phyloP scores from a whole-genome alignment of 2,329 filamentous ascomycete species.

The Sclerotinia sclerotiorum region DNA sequence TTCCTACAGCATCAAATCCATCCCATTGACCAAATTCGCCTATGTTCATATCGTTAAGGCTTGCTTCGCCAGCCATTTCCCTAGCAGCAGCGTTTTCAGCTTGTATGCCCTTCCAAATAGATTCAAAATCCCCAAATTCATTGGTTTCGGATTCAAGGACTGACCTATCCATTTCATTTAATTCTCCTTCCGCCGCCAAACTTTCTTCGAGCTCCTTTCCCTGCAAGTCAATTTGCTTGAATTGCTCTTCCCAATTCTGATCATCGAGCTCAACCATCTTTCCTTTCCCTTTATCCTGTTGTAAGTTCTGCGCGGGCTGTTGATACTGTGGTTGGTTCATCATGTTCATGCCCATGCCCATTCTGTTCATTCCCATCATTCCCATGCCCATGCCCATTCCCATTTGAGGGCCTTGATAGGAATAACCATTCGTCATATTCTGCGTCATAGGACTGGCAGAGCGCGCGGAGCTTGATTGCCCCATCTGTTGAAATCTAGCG shows the following conservation, averaged over 20 bases:
- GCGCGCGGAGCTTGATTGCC: slow-evolving; percentile 52
- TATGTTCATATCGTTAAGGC: slow-evolving; percentile 55
- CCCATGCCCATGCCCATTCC: slow-evolving; percentile 44
- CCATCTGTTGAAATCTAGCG: slow-evolving; percentile 77
- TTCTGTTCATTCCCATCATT: slow-evolving; percentile 59
- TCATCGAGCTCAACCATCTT: slow-evolving; percentile 95
- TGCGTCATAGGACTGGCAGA: slow-evolving; percentile 58
- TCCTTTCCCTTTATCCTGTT: slow-evolving; percentile 72
- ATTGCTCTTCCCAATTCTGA: slow-evolving; percentile 93
- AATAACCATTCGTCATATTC: slow-evolving; percentile 47
- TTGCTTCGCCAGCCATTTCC: slow-evolving; percentile 66
- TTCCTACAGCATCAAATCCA: slow-evolving; percentile 67
- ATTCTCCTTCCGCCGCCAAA: slow-evolving; percentile 55
- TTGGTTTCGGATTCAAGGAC: slow-evolving; percentile 70
- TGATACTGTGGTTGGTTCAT: slow-evolving; percentile 46
- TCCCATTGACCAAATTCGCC: slow-evolving; percentile 81
- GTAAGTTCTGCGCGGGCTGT: slow-evolving; percentile 45
- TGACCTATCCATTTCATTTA: slow-evolving; percentile 87
- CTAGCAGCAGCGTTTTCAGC: slow-evolving; percentile 70
- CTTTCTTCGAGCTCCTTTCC: slow-evolving; percentile 48
- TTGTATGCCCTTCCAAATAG: slow-evolving; percentile 80
- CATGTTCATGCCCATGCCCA: slow-evolving; percentile 56
- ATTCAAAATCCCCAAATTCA: slow-evolving; percentile 85
- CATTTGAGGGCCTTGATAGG: slow-evolving; percentile 58
- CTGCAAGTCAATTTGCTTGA: slow-evolving; percentile 78